Percentiles rank a stretch among this genome's conserved stretches.
These are phyloP conservation scores for Friedmanniomyces endolithicus DNA, from an alignment of 495 filamentous ascomycete species.

Conservation along the genomic window DNA sequence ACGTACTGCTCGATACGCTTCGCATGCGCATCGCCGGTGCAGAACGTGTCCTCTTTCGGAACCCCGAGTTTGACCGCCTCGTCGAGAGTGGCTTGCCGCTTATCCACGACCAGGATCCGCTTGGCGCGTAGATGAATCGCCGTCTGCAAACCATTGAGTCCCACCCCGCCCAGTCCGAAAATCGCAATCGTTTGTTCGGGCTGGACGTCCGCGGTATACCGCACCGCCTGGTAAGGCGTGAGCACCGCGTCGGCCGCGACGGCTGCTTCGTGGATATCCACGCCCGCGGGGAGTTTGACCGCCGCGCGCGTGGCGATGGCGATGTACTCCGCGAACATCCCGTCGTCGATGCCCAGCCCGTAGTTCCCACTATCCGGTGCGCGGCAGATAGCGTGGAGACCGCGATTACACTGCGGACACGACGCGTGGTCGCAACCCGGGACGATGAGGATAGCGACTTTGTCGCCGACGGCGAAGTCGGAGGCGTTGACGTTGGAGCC, in stretches of 20 bases:
- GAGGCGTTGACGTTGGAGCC: neutral
- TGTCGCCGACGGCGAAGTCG: slow-evolving; percentile 4
- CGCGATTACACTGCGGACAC: neutral
- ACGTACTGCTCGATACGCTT: slow-evolving; percentile 3
- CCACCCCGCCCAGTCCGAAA: slow-evolving; percentile 6
- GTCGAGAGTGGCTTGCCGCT: slow-evolving; percentile 1
- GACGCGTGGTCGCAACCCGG: neutral
- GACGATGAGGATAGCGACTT: neutral
- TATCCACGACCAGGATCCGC: slow-evolving; percentile 7
- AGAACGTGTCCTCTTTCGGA: slow-evolving; percentile 2
- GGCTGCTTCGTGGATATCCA: neutral
- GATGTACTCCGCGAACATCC: slow-evolving; percentile 6
- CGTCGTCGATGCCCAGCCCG: slow-evolving; percentile 1
- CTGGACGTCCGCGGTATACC: slow-evolving; percentile 4
- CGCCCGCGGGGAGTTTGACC: slow-evolving; percentile 1
- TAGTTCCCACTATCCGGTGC: slow-evolving; percentile 1
- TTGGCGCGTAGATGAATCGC: slow-evolving; percentile 4
- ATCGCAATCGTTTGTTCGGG: slow-evolving; percentile 6
- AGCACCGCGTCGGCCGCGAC: slow-evolving; percentile 6
- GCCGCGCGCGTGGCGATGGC: neutral
- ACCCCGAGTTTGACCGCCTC: slow-evolving; percentile 5
- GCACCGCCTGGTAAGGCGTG: slow-evolving; percentile 4
- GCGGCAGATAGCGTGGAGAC: neutral
- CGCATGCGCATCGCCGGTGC: neutral
- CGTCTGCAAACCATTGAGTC: slow-evolving; percentile 6